Base-by-base conservation (phyloP, 805 yeast genomes). In the Ogataea nonfermentans region DNA sequence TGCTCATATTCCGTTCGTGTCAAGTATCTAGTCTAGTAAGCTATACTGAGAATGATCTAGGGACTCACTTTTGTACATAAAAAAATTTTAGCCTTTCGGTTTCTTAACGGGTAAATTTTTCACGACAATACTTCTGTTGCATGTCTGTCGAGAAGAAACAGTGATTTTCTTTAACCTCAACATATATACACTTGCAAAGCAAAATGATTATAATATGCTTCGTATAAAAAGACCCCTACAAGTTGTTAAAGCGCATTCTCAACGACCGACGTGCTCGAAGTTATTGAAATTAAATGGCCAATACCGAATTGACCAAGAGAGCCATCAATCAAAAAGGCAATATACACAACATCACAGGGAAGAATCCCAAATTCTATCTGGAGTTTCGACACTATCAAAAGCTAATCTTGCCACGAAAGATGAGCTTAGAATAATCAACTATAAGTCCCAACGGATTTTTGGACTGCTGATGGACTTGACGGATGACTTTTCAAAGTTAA, bases 1-100 rank as follows among this genome's bases (percentile, higher is more conserved):
- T 86, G 59, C 59, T 62, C 75, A 77, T 59, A 67, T 68, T 44
- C 31, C 13, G 11, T 24, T 12, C 16, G 17, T n/a, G 23, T 27
- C 9, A 17, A 7, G 17, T 6, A 10, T 20, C 25, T 11, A 25
- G 35, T 15, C 17, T 16, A 29, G n/a, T 17, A 16, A n/a, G 11
- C 12, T 19, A 32, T 20, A 5, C 15, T 4, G 24, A 32, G 17
- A 32, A n/a, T 23, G 28, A 7, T 13, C 35, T n/a, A n/a, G n/a
- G n/a, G n/a, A n/a, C n/a, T n/a, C n/a, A n/a, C n/a, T n/a, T n/a
- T n/a, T n/a, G n/a, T n/a, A n/a, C n/a, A n/a, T n/a, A n/a, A n/a
- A n/a, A n/a, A n/a, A n/a, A n/a, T n/a, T n/a, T n/a, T n/a, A n/a
- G n/a, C n/a, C n/a, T n/a, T n/a, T n/a, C n/a, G n/a, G n/a, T n/a